Percentiles rank a stretch among this genome's conserved stretches.
Conservation (phyloP, 2,329 filamentous ascomycete genomes). For the Ceratocystis diversiconidia region DNA sequence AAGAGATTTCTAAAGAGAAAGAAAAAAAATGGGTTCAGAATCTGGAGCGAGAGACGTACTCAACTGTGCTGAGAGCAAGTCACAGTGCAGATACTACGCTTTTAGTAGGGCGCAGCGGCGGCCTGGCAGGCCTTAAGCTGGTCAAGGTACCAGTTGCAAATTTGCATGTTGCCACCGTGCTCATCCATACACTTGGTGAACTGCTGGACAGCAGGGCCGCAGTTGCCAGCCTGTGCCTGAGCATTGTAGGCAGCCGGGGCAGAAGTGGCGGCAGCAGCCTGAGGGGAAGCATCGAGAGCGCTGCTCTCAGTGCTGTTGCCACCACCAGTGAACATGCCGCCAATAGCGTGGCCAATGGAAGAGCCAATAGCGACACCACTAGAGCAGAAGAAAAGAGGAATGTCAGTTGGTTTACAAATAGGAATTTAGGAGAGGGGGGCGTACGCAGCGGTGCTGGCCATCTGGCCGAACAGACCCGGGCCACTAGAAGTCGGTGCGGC, state of each 20-base stretch:
- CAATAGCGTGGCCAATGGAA: constrained; percentile 87
- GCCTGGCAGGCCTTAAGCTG: constrained; percentile 44
- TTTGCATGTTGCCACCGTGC: constrained; percentile 81
- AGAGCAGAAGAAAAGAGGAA: constrained; percentile 19
- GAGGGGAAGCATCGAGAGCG: constrained; percentile 32
- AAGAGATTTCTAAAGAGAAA: neutral
- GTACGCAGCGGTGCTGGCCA: constrained; percentile 96
- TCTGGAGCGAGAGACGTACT: no score
- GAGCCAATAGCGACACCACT: constrained; percentile 96
- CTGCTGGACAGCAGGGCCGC: constrained; percentile 62
- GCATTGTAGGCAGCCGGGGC: constrained; percentile 34
- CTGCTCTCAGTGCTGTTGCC: constrained; percentile 34
- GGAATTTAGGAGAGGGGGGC: constrained; percentile 24
- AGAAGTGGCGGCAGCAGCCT: constrained; percentile 32
- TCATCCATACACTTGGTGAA: constrained; percentile 97
- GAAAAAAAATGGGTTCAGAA: constrained; percentile 3
- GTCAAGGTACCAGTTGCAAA: constrained; percentile 96
- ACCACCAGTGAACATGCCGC: constrained; percentile 71
- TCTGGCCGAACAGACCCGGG: constrained; percentile 83
- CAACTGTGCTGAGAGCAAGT: no score
- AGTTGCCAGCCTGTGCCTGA: constrained; percentile 36
- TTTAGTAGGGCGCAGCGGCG: constrained; percentile 16
- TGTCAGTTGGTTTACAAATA: constrained; percentile 10
- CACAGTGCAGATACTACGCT: neutral
- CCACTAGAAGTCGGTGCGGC: constrained; percentile 46